phyloP scores from a whole-genome alignment of 148 eudicot genomes.

The Chenopodium berlandieri region DNA sequence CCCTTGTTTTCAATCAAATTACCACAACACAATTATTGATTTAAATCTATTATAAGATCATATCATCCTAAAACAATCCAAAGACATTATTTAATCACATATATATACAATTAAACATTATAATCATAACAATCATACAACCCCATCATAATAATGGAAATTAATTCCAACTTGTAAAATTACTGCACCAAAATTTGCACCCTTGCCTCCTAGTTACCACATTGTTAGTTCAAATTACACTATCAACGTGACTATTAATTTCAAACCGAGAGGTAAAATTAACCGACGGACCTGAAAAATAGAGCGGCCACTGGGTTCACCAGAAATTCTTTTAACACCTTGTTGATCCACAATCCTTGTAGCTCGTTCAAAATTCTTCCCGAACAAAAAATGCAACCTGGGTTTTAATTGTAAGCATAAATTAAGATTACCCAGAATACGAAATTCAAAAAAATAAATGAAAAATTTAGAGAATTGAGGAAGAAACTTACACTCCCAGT shows the following conservation, averaged over 20 bases:
- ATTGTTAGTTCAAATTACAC: not conserved
- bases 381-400: conserved; percentile 81
- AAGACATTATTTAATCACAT: not conserved
- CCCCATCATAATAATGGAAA: not conserved
- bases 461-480: not conserved
- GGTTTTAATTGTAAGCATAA: not conserved
- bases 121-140: not conserved
- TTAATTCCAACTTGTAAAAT: not conserved
- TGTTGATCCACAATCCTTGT: conserved; percentile 77
- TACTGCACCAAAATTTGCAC: not conserved
- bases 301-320: conserved; percentile 69
- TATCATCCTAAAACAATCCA: not conserved
- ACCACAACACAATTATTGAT: not conserved
- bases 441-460: not conserved
- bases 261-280: not conserved
- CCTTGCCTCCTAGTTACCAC: not conserved
- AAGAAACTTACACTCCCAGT: conserved; percentile 58
- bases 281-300: conserved; percentile 62
- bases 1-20: not conserved
- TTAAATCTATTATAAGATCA: not conserved
- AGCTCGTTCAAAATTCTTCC: conserved; percentile 87
- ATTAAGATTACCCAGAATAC: not conserved
- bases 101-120: not conserved
- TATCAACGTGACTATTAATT: not conserved
- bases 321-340: conserved; percentile 72